A percentile compares a stretch with the other conserved stretches of the same genome.
phyloP scores from a whole-genome alignment of 2,329 filamentous ascomycete species.

The Fonsecaea pedrosoi region DNA sequence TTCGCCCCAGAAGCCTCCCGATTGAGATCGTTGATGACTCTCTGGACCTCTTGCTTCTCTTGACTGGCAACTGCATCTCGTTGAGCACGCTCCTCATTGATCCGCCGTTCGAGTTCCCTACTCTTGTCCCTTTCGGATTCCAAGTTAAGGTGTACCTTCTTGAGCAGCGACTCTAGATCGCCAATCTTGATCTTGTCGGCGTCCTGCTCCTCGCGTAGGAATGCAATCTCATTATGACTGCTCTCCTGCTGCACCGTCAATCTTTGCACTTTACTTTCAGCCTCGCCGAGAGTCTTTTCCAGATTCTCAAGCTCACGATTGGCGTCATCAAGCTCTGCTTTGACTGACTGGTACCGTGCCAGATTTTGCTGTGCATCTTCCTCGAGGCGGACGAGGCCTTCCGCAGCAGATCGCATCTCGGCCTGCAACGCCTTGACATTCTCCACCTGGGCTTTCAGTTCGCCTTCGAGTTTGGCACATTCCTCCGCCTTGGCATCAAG shows the following conservation, averaged over 20 bases:
- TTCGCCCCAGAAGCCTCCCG: slow-evolving; percentile 79
- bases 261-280: slow-evolving; percentile 85
- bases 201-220: slow-evolving; percentile 95
- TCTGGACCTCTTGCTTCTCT: slow-evolving; percentile 94
- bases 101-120: slow-evolving; percentile 74
- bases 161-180: slow-evolving; percentile 83
- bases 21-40: slow-evolving; percentile 91
- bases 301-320: slow-evolving; percentile 86
- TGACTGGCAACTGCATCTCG: slow-evolving; percentile 83
- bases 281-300: slow-evolving; percentile 81
- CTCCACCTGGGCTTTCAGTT: slow-evolving; percentile 77
- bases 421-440: slow-evolving; percentile 90
- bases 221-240: slow-evolving; percentile 89
- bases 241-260: slow-evolving; percentile 92
- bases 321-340: slow-evolving; percentile 80
- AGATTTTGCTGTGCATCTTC: slow-evolving; percentile 84
- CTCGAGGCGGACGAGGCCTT: slow-evolving; percentile 83
- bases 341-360: slow-evolving; percentile 79
- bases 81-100: slow-evolving; percentile 81
- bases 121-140: slow-evolving; percentile 82
- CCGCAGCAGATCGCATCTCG: slow-evolving; percentile 91
- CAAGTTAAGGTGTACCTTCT: slow-evolving; percentile 78
- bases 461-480: slow-evolving; percentile 71
- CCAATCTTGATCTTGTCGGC: slow-evolving; percentile 97
- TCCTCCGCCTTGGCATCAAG: slow-evolving; percentile 75